Conservation (phyloP, 495 filamentous ascomycete genomes). For the Penicillium paxilli region DNA sequence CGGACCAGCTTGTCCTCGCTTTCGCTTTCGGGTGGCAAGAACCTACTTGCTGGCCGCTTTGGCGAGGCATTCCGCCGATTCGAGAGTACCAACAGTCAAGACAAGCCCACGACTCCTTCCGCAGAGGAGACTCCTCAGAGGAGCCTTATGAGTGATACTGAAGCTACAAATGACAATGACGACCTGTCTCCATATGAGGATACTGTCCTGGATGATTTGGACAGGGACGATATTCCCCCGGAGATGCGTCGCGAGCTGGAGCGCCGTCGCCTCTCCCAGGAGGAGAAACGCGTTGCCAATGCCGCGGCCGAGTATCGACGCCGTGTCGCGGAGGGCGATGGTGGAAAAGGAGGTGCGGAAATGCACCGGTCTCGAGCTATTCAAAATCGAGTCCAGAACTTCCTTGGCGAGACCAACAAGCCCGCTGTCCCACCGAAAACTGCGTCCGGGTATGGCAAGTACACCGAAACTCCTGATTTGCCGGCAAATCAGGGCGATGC, state of each 20-base stretch:
- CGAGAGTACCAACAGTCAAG: slow-evolving; percentile 61
- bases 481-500: slow-evolving; percentile 39
- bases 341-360: slow-evolving; percentile 46
- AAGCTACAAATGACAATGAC: slow-evolving; percentile 36
- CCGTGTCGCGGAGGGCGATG: slow-evolving; percentile 64
- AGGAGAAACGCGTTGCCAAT: slow-evolving; percentile 88
- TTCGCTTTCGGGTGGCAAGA: slow-evolving; percentile 75
- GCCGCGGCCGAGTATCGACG: slow-evolving; percentile 90
- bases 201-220: slow-evolving; percentile 50
- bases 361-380: slow-evolving; percentile 71
- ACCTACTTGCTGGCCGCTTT: slow-evolving; percentile 85
- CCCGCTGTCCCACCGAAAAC: slow-evolving; percentile 63
- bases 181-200: slow-evolving; percentile 53
- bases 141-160: slow-evolving; percentile 67
- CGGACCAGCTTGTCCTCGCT: slow-evolving; percentile 79
- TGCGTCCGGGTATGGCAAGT: slow-evolving; percentile 86
- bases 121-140: slow-evolving; percentile 42
- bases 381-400: slow-evolving; percentile 82
- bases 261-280: slow-evolving; percentile 75
- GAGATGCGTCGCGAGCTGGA: slow-evolving; percentile 93
- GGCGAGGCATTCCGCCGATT: slow-evolving; percentile 95
- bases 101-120: slow-evolving; percentile 55
- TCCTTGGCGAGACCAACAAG: slow-evolving; percentile 78
- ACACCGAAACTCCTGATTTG: slow-evolving; percentile 58
- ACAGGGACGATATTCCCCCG: slow-evolving; percentile 73